A percentile compares a stretch with the other conserved stretches of the same genome.
Evolutionary conservation across 306 rosid genomes (phyloP).

Genomic region (Luffa acutangula): DNA sequence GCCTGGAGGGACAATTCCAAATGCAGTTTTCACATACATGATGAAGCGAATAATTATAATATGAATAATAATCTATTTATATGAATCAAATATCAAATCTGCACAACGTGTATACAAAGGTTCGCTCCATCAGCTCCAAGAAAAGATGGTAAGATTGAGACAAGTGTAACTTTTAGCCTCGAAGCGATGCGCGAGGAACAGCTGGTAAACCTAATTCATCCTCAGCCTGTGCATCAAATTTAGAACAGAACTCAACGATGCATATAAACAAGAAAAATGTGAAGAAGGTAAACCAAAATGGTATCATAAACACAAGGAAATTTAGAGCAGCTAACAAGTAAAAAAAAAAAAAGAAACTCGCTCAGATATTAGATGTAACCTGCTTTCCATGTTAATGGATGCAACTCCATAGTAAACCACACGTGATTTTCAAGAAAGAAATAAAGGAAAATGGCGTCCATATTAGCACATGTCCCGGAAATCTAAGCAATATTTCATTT

Average conservation of each 20-base stretch:
- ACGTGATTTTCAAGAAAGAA: neutral
- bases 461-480: neutral
- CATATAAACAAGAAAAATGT: neutral
- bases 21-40: neutral
- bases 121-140: constrained; percentile 7
- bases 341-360: neutral
- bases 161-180: constrained; percentile 32
- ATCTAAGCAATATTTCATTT: neutral
- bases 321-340: neutral
- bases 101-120: constrained; percentile 49
- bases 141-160: neutral
- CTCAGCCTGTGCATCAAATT: constrained; percentile 41
- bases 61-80: neutral
- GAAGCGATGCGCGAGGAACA: constrained; percentile 74
- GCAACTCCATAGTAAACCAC: neutral
- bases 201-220: constrained; percentile 92
- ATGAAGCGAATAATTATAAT: neutral
- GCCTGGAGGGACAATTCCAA: constrained; percentile 6
- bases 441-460: neutral
- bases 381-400: neutral
- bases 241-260: neutral
- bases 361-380: neutral
- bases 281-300: constrained; percentile 3
- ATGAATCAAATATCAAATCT: constrained; percentile 18
- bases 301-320: neutral